Evolutionary conservation across 768 basidiomycete genomes (phyloP).

Genomic region (Pleurotus sapidus): DNA sequence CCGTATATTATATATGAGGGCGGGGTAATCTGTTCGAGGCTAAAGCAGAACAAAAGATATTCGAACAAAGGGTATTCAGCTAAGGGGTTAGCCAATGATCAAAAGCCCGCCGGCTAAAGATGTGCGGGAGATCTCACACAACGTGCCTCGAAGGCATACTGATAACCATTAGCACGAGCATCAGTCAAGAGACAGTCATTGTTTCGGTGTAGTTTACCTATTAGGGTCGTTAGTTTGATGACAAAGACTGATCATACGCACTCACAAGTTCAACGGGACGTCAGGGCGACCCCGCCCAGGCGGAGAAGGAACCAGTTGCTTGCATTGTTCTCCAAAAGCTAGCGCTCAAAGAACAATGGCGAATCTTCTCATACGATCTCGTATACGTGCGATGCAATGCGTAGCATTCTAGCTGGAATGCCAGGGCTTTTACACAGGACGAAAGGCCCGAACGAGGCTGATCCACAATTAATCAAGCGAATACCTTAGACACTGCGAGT

Average conservation of each 20-base stretch:
- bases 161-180: neutral
- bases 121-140: neutral
- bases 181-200: neutral
- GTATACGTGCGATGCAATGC: no score
- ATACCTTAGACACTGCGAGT: slow-evolving; percentile 85
- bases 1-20: neutral
- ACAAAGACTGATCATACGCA: neutral
- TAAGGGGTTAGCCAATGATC: neutral
- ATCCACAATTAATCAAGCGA: slow-evolving; percentile 52
- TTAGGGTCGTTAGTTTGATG: neutral
- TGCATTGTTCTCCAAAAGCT: neutral
- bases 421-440: no score
- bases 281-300: no score
- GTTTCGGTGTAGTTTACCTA: neutral
- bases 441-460: neutral
- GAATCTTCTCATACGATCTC: neutral
- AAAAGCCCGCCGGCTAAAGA: neutral
- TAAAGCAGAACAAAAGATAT: slow-evolving; percentile 6
- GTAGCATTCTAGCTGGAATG: no score
- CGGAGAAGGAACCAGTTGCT: no score
- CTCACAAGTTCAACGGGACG: no score
- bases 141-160: neutral
- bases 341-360: slow-evolving; percentile 3
- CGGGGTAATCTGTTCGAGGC: neutral
- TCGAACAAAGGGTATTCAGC: slow-evolving; percentile 3